Percentiles rank a stretch among this genome's conserved stretches.
These are phyloP conservation scores for Microthlaspi erraticum DNA, from an alignment of 345 rosid genomes.

Conservation along the genomic window DNA sequence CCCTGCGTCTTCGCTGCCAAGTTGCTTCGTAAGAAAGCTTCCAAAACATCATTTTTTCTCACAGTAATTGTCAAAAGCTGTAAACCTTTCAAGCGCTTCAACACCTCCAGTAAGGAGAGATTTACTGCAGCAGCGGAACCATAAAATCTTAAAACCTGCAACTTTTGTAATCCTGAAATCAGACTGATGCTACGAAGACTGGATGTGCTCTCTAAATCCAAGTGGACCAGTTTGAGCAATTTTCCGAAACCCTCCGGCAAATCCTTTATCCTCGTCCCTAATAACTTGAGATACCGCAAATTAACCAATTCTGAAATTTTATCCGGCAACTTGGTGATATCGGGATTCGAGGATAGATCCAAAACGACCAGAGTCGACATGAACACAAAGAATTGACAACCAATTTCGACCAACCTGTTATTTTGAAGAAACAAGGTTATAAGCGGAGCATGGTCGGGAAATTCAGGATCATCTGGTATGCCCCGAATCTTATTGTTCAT, in stretches of 20 bases:
- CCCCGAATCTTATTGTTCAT: too few relatives aligned
- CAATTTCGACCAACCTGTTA: background rate
- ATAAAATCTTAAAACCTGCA: conserved; percentile 30
- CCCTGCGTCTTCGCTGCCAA: background rate
- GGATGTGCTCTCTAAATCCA: conserved; percentile 20
- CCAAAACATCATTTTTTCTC: background rate
- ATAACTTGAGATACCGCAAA: conserved; percentile 28
- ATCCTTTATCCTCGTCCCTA: conserved; percentile 1
- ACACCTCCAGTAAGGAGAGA: background rate
- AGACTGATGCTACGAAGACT: background rate
- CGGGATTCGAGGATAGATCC: conserved; percentile 13
- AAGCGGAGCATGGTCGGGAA: too few relatives aligned
- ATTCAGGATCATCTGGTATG: too few relatives aligned
- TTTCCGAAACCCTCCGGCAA: background rate
- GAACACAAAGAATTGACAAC: background rate
- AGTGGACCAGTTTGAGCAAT: conserved; percentile 9
- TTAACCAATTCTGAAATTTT: conserved; percentile 2
- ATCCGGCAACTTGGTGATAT: background rate
- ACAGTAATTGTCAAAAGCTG: conserved; percentile 21
- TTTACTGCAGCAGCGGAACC: conserved; percentile 7
- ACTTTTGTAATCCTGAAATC: background rate
- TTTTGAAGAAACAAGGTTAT: too few relatives aligned
- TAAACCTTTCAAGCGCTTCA: background rate
- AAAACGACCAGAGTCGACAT: conserved; percentile 30
- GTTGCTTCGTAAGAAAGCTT: conserved; percentile 5